Conservation (phyloP, 1,284 basidiomycete genomes). For the Cryptococcus amylolentus region DNA sequence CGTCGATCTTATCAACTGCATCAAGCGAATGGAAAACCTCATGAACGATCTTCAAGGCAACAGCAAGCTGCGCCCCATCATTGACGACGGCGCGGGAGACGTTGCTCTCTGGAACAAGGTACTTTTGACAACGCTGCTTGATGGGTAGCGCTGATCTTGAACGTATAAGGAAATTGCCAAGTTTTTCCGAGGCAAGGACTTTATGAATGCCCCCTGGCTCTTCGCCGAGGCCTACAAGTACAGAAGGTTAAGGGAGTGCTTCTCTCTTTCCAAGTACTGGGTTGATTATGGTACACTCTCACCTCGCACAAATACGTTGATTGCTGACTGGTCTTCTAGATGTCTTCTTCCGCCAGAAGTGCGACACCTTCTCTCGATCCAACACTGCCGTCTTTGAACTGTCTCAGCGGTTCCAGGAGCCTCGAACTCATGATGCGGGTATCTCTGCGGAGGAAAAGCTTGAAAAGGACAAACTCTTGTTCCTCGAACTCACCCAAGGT, state of each 20-base stretch:
- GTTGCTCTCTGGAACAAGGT: constrained; percentile 94
- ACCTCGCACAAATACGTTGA: neutral
- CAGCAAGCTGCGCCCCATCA: constrained; percentile 74
- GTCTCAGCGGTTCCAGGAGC: constrained; percentile 85
- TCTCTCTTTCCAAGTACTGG: constrained; percentile 90
- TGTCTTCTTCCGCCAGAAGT: constrained; percentile 85
- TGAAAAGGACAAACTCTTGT: constrained; percentile 83
- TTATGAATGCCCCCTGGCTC: constrained; percentile 91
- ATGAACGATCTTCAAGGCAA: constrained; percentile 78
- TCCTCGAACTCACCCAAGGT: constrained; percentile 89
- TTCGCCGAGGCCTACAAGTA: constrained; percentile 99
- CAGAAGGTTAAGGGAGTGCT: constrained; percentile 90
- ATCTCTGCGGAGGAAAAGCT: constrained; percentile 59
- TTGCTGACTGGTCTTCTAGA: constrained; percentile 23
- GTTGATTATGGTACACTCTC: constrained; percentile 63
- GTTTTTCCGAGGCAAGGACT: constrained; percentile 92
- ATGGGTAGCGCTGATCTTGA: neutral
- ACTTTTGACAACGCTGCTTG: neutral
- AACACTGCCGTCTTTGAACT: constrained; percentile 91
- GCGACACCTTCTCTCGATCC: constrained; percentile 94
- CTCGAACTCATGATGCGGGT: constrained; percentile 63
- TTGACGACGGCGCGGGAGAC: constrained; percentile 91
- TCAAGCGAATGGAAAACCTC: constrained; percentile 77
- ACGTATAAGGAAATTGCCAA: constrained; percentile 67
- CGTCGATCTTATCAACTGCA: constrained; percentile 79